Conservation (phyloP, 139 green algal genomes). For the Micromonas pusilla region DNA sequence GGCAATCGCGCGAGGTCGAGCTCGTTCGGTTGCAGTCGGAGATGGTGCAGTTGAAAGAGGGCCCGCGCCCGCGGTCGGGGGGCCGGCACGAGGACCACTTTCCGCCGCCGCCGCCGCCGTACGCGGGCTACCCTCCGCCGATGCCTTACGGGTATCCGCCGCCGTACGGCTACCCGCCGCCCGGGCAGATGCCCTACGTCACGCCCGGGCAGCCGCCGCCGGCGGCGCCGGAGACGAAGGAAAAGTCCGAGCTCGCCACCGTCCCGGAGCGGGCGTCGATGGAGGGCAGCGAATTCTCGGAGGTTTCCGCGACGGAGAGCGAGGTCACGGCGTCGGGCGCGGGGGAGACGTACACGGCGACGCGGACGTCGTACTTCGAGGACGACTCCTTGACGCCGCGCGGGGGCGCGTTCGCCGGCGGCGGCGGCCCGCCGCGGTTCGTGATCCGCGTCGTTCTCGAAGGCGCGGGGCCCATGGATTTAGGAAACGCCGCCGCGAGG, state of each 20-base stretch:
- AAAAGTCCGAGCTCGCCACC: too few species aligned
- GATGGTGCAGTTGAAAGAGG: conserved; percentile 23
- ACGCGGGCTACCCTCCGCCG: background rate
- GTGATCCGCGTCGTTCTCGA: background rate
- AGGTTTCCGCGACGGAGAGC: too few species aligned
- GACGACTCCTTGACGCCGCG: background rate
- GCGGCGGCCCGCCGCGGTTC: conserved; percentile 12
- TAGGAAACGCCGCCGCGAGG: conserved; percentile 40
- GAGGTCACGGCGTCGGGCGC: too few species aligned
- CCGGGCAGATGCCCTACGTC: too few species aligned
- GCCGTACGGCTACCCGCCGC: too few species aligned
- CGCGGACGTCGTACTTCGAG: background rate
- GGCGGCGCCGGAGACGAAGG: too few species aligned
- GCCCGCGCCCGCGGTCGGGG: too few species aligned
- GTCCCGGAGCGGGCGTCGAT: too few species aligned
- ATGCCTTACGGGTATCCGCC: too few species aligned
- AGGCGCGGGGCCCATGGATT: conserved; percentile 36
- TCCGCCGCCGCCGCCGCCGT: too few species aligned
- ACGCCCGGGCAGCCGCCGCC: too few species aligned
- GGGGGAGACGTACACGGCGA: background rate
- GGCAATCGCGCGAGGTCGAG: conserved; percentile 33
- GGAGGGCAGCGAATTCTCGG: too few species aligned
- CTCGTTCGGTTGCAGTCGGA: conserved; percentile 27
- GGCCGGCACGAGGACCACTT: background rate
- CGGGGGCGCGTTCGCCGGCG: background rate